These are phyloP conservation scores for Mycena capillaripes DNA, from an alignment of 768 basidiomycete genomes.

Conservation along the genomic window DNA sequence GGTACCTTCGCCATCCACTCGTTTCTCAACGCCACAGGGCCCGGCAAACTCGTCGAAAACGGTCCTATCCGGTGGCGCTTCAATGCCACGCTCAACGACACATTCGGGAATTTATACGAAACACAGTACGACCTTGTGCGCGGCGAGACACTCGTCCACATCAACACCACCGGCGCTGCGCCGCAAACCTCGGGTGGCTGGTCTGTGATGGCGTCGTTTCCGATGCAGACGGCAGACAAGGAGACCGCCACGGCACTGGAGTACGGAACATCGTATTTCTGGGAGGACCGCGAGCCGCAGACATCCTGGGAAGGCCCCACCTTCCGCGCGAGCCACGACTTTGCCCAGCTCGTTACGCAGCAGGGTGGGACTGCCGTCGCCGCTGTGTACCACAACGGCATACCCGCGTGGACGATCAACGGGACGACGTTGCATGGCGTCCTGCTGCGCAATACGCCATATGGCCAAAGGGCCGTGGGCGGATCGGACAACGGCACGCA, in stretches of 20 bases:
- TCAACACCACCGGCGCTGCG: conserved; percentile 15
- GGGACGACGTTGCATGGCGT: conserved; percentile 2
- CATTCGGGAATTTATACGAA: conserved; percentile 16
- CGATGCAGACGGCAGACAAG: conserved; percentile 1
- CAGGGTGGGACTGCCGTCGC: conserved; percentile 8
- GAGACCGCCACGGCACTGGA: conserved; percentile 6
- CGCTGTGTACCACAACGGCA: conserved; percentile 23
- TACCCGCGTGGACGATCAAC: conserved; percentile 19
- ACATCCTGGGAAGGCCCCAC: conserved; percentile 9
- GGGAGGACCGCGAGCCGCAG: conserved; percentile 20
- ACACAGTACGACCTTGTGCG: conserved; percentile 21
- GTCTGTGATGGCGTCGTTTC: conserved; percentile 15
- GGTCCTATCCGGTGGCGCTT: conserved; percentile 22
- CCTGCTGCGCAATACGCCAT: conserved; percentile 15
- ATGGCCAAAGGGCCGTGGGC: background rate
- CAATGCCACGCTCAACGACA: conserved; percentile 13
- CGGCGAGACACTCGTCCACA: conserved; percentile 17
- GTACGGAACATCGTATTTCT: conserved; percentile 19
- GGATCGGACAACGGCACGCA: conserved; percentile 4
- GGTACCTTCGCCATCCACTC: background rate
- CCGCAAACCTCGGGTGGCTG: background rate
- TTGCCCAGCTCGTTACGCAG: conserved; percentile 9
- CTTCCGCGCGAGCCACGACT: conserved; percentile 24
- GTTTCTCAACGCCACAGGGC: background rate
- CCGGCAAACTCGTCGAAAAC: conserved; percentile 10